Percentiles rank a stretch among this genome's conserved stretches.
Evolutionary conservation across 352 stramenopile species (phyloP).

Genomic region (Aphanomyces cochlioides): DNA sequence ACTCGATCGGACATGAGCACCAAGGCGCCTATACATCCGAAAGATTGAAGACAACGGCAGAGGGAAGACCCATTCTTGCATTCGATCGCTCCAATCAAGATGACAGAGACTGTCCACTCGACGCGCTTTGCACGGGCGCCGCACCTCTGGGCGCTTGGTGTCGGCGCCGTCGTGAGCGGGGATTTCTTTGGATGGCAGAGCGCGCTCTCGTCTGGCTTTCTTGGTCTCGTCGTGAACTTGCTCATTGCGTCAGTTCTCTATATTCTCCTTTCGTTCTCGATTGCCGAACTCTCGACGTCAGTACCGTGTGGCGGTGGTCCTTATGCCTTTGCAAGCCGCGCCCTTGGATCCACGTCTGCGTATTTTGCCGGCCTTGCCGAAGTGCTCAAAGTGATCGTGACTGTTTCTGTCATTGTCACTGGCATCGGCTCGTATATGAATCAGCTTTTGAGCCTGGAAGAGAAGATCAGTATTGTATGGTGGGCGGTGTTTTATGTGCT

Average conservation of each 20-base stretch:
- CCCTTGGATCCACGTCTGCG: constrained; percentile 45
- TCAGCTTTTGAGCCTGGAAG: constrained; percentile 40
- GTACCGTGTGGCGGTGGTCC: constrained; percentile 49
- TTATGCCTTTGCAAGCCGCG: constrained; percentile 65
- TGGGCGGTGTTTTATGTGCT: constrained; percentile 59
- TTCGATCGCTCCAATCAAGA: background rate
- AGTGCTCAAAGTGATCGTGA: constrained; percentile 68
- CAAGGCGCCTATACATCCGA: too few relatives aligned
- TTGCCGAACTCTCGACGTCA: constrained; percentile 60
- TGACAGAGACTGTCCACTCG: background rate
- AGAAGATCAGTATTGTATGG: constrained; percentile 46
- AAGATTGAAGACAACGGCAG: too few relatives aligned
- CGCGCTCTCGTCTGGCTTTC: constrained; percentile 50
- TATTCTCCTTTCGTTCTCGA: constrained; percentile 65
- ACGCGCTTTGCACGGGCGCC: constrained; percentile 52
- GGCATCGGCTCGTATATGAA: constrained; percentile 69
- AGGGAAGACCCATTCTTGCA: too few relatives aligned
- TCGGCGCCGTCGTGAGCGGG: constrained; percentile 59
- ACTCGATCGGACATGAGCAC: too few relatives aligned
- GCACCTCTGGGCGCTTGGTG: constrained; percentile 62
- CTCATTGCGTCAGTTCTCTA: constrained; percentile 57
- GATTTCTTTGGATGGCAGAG: constrained; percentile 69
- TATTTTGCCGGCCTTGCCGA: constrained; percentile 66
- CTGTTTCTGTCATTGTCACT: constrained; percentile 52
- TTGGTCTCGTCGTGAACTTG: constrained; percentile 57